Percentiles rank a stretch among this genome's conserved stretches.
phyloP scores from a whole-genome alignment of 257 asterid genomes.

The Solanum lignicaule region DNA sequence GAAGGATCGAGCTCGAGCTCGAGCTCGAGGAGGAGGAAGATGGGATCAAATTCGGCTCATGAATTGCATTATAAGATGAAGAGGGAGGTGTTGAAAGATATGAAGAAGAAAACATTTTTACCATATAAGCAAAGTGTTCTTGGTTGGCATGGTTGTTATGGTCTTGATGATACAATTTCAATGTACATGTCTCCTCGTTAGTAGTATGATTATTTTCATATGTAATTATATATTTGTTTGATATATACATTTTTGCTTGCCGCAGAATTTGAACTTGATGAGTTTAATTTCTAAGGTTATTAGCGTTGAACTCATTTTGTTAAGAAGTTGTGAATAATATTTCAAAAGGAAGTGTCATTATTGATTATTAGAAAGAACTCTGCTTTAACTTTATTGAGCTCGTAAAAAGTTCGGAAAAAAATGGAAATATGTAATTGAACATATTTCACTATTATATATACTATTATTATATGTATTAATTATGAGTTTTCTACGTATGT shows the following conservation, averaged over 20 bases:
- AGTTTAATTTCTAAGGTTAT: not conserved
- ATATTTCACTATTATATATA: too few relatives aligned
- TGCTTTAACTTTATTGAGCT: too few relatives aligned
- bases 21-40: conserved; percentile 21
- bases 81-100: conserved; percentile 59
- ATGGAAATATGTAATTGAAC: not conserved
- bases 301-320: not conserved
- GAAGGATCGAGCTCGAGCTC: conserved; percentile 59
- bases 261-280: not conserved
- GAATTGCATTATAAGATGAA: conserved; percentile 70
- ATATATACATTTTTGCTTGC: not conserved
- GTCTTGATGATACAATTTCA: conserved; percentile 37
- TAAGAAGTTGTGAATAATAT: not conserved
- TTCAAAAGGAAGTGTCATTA: not conserved
- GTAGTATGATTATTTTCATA: not conserved
- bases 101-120: conserved; percentile 62
- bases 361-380: not conserved
- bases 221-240: not conserved
- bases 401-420: not conserved
- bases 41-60: conserved; percentile 41
- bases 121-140: conserved; percentile 69
- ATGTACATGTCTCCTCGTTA: not conserved
- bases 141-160: conserved; percentile 77
- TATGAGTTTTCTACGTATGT: not conserved
- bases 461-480: too few relatives aligned